Percentiles rank a stretch among this genome's conserved stretches.
Evolutionary conservation across 2,329 filamentous ascomycete species (phyloP).

Genomic region (Cytospora mali): DNA sequence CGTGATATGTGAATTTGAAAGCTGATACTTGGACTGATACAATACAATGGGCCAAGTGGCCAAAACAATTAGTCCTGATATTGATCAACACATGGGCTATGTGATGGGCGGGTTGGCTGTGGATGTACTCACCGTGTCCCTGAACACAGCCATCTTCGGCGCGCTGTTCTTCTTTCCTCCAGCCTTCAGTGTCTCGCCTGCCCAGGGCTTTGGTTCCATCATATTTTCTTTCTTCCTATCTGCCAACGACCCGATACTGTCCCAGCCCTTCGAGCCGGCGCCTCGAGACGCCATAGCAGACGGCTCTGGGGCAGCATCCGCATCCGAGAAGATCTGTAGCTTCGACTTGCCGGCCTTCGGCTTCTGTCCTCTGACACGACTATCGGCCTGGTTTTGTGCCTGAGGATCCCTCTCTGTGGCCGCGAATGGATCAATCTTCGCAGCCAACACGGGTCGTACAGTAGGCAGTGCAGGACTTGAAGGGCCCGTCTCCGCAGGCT

Average conservation of each 20-base stretch:
- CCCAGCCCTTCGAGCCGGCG: slow-evolving; percentile 75
- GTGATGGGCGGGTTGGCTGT: slow-evolving; percentile 41
- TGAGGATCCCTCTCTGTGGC: slow-evolving; percentile 64
- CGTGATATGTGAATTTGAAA: slow-evolving; percentile 64
- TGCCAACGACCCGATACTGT: slow-evolving; percentile 82
- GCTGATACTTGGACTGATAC: slow-evolving; percentile 61
- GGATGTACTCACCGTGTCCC: slow-evolving; percentile 79
- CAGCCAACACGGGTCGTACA: slow-evolving; percentile 78
- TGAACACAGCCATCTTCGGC: slow-evolving; percentile 89
- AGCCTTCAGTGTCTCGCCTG: slow-evolving; percentile 84
- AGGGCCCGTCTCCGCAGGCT: slow-evolving; percentile 60
- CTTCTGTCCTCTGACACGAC: slow-evolving; percentile 47
- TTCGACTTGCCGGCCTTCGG: slow-evolving; percentile 76
- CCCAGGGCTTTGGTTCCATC: slow-evolving; percentile 86
- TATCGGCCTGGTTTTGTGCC: slow-evolving; percentile 55
- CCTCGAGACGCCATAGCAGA: slow-evolving; percentile 57
- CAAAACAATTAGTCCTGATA: slow-evolving; percentile 86
- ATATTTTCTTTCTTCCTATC: slow-evolving; percentile 94
- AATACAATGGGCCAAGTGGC: slow-evolving; percentile 50
- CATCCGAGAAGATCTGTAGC: slow-evolving; percentile 88
- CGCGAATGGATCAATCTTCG: slow-evolving; percentile 83
- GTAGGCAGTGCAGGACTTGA: slow-evolving; percentile 85
- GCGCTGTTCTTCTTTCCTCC: slow-evolving; percentile 77
- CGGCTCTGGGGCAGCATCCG: slow-evolving; percentile 59
- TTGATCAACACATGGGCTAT: slow-evolving; percentile 76